Conservation (phyloP, 371 early-diverging fungal genomes). For the Apophysomyces sp. region DNA sequence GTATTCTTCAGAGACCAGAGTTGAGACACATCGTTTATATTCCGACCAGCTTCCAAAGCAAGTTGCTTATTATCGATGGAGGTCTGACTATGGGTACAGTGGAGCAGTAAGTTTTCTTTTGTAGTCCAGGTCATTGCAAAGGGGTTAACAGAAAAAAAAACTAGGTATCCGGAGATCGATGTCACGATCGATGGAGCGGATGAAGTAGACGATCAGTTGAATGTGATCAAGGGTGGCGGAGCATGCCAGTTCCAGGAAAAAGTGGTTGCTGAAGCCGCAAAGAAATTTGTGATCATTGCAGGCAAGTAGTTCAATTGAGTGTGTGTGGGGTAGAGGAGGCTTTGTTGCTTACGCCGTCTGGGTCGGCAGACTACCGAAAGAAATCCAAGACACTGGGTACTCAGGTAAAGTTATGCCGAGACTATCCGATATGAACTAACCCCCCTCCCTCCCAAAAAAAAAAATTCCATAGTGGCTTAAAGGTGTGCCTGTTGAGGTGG, state of each 20-base stretch:
- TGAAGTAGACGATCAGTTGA: constrained; percentile 78
- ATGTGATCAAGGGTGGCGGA: constrained; percentile 94
- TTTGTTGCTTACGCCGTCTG: neutral
- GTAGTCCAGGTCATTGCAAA: neutral
- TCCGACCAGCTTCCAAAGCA: constrained; percentile 92
- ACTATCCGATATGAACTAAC: neutral
- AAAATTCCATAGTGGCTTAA: constrained; percentile 76
- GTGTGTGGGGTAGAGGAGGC: neutral
- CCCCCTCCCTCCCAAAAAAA: too few relatives aligned
- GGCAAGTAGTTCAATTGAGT: constrained; percentile 14
- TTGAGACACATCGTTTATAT: constrained; percentile 70
- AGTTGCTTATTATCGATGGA: constrained; percentile 72
- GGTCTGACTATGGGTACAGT: constrained; percentile 65
- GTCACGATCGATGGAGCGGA: constrained; percentile 94
- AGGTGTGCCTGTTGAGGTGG: constrained; percentile 90
- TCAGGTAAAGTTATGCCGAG: constrained; percentile 35
- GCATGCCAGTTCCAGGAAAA: constrained; percentile 92
- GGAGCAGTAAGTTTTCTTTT: constrained; percentile 62
- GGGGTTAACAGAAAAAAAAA: neutral
- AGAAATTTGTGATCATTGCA: constrained; percentile 82
- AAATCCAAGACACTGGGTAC: constrained; percentile 74
- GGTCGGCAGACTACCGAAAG: constrained; percentile 73
- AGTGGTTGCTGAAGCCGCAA: constrained; percentile 82
- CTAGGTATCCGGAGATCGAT: constrained; percentile 71
- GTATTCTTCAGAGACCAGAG: constrained; percentile 67